Evolutionary conservation across 2,329 filamentous ascomycete genomes (phyloP).

Genomic region (Penicillium sp.): DNA sequence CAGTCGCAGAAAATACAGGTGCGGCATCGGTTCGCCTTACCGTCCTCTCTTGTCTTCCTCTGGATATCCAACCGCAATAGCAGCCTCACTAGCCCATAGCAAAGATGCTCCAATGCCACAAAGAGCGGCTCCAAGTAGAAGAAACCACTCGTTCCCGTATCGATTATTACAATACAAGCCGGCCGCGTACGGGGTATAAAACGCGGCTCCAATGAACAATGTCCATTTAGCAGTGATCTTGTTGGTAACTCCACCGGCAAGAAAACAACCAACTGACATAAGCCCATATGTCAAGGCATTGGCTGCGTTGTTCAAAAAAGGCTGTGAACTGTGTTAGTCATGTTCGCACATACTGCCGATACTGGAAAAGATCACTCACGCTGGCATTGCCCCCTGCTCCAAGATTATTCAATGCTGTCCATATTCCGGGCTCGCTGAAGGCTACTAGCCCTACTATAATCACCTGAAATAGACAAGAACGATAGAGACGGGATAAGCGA

Average conservation of each 20-base stretch:
- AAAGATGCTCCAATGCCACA: conserved; percentile 49
- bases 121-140: conserved; percentile 50
- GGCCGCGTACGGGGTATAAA: conserved; percentile 46
- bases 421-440: conserved; percentile 50
- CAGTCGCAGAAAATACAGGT: neutral
- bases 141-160: conserved; percentile 55
- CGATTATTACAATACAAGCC: conserved; percentile 47
- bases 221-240: conserved; percentile 45
- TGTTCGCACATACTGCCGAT: neutral
- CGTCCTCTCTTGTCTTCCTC: conserved; percentile 51
- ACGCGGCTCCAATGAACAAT: conserved; percentile 47
- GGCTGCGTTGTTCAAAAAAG: conserved; percentile 55
- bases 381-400: conserved; percentile 45
- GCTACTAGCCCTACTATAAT: conserved; percentile 45
- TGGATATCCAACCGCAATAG: conserved; percentile 51
- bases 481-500: conserved; percentile 33
- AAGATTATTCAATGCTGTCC: conserved; percentile 50
- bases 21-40: conserved; percentile 35
- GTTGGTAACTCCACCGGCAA: conserved; percentile 50
- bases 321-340: conserved; percentile 34
- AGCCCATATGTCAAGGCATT: conserved; percentile 55
- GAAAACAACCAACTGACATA: conserved; percentile 52
- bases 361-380: conserved; percentile 3
- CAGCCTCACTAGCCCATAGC: conserved; percentile 48
- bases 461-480: conserved; percentile 50